phyloP scores from a whole-genome alignment of 805 yeast species.

The Millerozyma acaciae region DNA sequence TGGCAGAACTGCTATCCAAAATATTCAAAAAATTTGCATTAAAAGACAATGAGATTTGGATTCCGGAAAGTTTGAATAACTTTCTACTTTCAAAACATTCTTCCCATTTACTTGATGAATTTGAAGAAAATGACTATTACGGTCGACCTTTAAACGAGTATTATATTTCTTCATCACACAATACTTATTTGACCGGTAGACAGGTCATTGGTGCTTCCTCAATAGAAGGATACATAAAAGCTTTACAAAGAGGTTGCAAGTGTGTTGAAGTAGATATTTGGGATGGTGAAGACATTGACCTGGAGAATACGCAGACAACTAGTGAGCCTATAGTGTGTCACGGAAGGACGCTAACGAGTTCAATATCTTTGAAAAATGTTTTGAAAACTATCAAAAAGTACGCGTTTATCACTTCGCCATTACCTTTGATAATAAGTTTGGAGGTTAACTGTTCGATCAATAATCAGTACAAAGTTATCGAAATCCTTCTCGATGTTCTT shows the following conservation, averaged over 20 bases:
- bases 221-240: conserved; percentile 82
- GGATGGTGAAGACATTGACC: conserved; percentile 62
- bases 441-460: conserved; percentile 74
- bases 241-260: conserved; percentile 86
- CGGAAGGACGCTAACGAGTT: conserved; percentile 77
- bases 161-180: conserved; percentile 89
- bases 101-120: conserved; percentile 12
- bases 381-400: conserved; percentile 71
- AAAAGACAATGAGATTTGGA: conserved; percentile 18
- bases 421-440: conserved; percentile 79
- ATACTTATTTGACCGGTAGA: conserved; percentile 84
- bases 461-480: conserved; percentile 60
- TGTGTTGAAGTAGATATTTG: conserved; percentile 95
- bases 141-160: conserved; percentile 74
- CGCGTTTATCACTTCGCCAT: conserved; percentile 84
- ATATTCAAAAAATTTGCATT: conserved; percentile 25
- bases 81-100: conserved; percentile 29
- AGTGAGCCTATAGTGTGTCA: conserved; percentile 85
- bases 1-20: conserved; percentile 22
- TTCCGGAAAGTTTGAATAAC: conserved; percentile 30
- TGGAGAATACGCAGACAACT: conserved; percentile 13
- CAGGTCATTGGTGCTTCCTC: conserved; percentile 87
- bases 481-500: conserved; percentile 50
- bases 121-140: conserved; percentile 18
- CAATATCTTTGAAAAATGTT: conserved; percentile 67